phyloP scores from a whole-genome alignment of 768 basidiomycete genomes.

The Phanerodontia chrysosporium region DNA sequence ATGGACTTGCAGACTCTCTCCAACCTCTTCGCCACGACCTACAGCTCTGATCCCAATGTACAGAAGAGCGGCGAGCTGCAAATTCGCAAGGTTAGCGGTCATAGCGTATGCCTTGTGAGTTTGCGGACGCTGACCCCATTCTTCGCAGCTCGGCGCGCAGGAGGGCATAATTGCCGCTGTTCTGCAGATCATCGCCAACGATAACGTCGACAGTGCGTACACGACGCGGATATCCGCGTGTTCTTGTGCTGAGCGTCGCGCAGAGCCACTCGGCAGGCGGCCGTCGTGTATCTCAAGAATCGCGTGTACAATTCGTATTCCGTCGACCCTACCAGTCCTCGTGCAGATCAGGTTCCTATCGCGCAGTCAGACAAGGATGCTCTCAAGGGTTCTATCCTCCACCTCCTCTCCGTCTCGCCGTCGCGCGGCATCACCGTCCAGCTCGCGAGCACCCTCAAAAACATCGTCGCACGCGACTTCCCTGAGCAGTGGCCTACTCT shows the following conservation, averaged over 20 bases:
- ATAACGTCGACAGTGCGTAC: slow-evolving; percentile 71
- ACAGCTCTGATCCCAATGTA: slow-evolving; percentile 80
- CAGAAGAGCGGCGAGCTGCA: slow-evolving; percentile 84
- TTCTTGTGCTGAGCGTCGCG: slow-evolving; percentile 8
- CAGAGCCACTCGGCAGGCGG: slow-evolving; percentile 81
- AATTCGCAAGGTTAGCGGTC: slow-evolving; percentile 71
- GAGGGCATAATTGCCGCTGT: slow-evolving; percentile 83
- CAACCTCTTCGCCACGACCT: slow-evolving; percentile 75
- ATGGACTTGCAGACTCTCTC: slow-evolving; percentile 80
- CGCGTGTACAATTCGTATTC: slow-evolving; percentile 69
- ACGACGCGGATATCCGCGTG: slow-evolving; percentile 30
- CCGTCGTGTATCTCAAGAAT: slow-evolving; percentile 88
- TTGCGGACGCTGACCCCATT: slow-evolving; percentile 12
- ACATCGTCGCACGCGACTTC: slow-evolving; percentile 71
- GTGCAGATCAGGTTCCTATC: slow-evolving; percentile 63
- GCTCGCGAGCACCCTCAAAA: slow-evolving; percentile 69
- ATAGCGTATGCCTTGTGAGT: too few relatives aligned
- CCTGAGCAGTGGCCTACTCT: slow-evolving; percentile 73
- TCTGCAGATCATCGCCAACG: slow-evolving; percentile 79
- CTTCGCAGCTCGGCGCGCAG: slow-evolving; percentile 55
- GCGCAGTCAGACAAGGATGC: slow-evolving; percentile 64
- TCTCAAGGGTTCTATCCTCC: slow-evolving; percentile 65
- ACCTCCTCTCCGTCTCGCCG: slow-evolving; percentile 63
- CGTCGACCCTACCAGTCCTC: slow-evolving; percentile 39
- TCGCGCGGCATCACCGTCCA: slow-evolving; percentile 70